A percentile compares a stretch with the other conserved stretches of the same genome.
Conservation (phyloP, 1,139 yeast species). For the Pichia terricola region DNA sequence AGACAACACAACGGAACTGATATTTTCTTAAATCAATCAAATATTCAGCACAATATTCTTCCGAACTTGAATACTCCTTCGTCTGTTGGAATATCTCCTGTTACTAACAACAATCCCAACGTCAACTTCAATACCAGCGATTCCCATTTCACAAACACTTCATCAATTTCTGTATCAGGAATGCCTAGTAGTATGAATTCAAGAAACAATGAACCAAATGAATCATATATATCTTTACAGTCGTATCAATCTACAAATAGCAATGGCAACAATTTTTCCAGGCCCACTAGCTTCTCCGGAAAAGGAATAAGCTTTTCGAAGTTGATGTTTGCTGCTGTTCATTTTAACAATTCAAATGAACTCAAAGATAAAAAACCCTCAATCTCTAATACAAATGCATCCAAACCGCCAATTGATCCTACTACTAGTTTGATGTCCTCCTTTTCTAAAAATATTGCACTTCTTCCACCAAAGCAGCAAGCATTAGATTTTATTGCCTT, state of each 20-base stretch:
- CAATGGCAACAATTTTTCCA: slow-evolving; percentile 1
- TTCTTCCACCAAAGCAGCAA: slow-evolving; percentile 58
- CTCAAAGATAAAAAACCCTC: background rate
- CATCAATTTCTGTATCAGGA: too few relatives aligned
- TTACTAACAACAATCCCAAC: background rate
- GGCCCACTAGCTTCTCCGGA: slow-evolving; percentile 7
- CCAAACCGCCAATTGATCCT: slow-evolving; percentile 20
- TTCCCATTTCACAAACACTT: background rate
- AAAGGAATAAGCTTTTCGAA: slow-evolving; percentile 54
- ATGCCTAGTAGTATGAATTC: background rate
- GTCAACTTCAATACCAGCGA: background rate
- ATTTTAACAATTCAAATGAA: slow-evolving; percentile 32
- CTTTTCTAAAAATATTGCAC: slow-evolving; percentile 14
- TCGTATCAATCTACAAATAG: background rate
- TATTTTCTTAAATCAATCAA: background rate
- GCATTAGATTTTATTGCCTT: slow-evolving; percentile 61
- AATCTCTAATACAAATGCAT: background rate
- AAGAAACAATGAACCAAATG: background rate
- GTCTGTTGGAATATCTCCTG: background rate
- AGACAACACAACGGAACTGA: background rate
- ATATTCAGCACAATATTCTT: background rate
- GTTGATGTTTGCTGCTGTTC: slow-evolving; percentile 67
- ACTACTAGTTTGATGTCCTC: slow-evolving; percentile 15
- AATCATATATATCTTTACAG: background rate
- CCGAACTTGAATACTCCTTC: background rate